A percentile compares a stretch with the other conserved stretches of the same genome.
phyloP scores from a whole-genome alignment of 2,329 filamentous ascomycete genomes.

The Ceratocystis alfenasii region DNA sequence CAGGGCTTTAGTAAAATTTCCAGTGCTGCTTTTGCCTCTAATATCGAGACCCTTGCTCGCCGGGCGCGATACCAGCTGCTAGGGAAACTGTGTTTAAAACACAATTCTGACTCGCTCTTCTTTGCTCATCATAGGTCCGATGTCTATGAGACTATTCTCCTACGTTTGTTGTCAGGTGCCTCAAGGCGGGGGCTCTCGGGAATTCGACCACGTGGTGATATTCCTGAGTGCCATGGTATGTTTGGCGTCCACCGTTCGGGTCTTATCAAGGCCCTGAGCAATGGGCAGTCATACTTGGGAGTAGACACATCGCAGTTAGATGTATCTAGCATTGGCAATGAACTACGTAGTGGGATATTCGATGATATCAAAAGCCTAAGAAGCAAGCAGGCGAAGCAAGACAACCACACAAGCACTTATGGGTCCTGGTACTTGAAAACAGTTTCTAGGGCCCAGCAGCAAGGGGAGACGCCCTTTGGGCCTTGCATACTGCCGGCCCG shows the following conservation, averaged over 20 bases:
- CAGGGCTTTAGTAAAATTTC: constrained; percentile 24
- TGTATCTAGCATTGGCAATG: constrained; percentile 27
- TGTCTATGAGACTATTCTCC: constrained; percentile 77
- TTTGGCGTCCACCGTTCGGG: constrained; percentile 60
- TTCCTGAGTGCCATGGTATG: constrained; percentile 75
- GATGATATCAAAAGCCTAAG: not conserved
- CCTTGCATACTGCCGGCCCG: not conserved
- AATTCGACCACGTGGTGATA: constrained; percentile 51
- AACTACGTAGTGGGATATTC: constrained; percentile 10
- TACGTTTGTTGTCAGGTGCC: constrained; percentile 60
- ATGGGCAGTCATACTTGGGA: constrained; percentile 31
- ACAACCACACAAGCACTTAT: not conserved
- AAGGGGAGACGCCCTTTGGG: not conserved
- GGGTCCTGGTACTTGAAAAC: not conserved
- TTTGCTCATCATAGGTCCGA: constrained; percentile 84
- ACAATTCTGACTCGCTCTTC: constrained; percentile 49
- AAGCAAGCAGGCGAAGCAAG: not conserved
- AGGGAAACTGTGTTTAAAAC: constrained; percentile 45
- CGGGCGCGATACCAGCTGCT: constrained; percentile 60
- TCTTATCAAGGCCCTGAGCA: constrained; percentile 37
- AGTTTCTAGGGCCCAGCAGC: not conserved
- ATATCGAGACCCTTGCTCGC: constrained; percentile 69
- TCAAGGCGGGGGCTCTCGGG: constrained; percentile 53
- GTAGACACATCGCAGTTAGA: constrained; percentile 29
- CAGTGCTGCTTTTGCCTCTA: constrained; percentile 35